Base-by-base conservation (phyloP, 257 asterid genomes). In the Asclepias syriaca region DNA sequence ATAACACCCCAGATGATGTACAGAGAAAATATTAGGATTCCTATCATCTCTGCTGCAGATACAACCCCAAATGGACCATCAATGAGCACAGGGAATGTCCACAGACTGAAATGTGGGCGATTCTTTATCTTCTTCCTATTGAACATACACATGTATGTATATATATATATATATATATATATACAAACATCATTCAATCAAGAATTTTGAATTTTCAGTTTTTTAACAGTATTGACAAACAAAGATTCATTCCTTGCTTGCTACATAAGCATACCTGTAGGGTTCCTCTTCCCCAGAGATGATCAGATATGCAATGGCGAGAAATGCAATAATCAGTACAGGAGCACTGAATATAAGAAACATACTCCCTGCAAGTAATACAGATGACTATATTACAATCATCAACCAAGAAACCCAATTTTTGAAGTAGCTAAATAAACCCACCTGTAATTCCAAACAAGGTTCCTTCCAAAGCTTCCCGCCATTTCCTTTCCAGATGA, bases 21-120 rank as follows among this genome's bases (percentile, higher is more conserved):
- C 29, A 69, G 37, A 8, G 77, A 8, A 43, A 93, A 88, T 54
- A 86, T n/a, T 27, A 81, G 34, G 19, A 93, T 85, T 24, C 93
- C 97, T 72, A 93, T 84, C 69, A 86, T 79, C 80, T 93, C 98
- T 43, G 90, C 93, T 7, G 98, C 98, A 16, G 98, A 85, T 48
- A 90, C 95, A 63, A 93, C 98, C 34, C 98, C 98, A 51, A 93
- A 93, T 15, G 97, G 93, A 15, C 97, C 97, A 37, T 88, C 89
- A 60, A 88, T 92, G 22, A 90, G 70, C 67, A 93, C 87, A 6
- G 98, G 97, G 63, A 93, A 85, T 21, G 98, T 93, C 98, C 97
- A 86, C 69, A 93, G 60, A 14, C 92, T 84, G 48, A 90, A 78
- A 19, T 82, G 76, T 8, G 94, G 83, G 50, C 70, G 51, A 64